These are phyloP conservation scores for Ogataea chonburiensis DNA, from an alignment of 805 yeast species.

Conservation along the genomic window DNA sequence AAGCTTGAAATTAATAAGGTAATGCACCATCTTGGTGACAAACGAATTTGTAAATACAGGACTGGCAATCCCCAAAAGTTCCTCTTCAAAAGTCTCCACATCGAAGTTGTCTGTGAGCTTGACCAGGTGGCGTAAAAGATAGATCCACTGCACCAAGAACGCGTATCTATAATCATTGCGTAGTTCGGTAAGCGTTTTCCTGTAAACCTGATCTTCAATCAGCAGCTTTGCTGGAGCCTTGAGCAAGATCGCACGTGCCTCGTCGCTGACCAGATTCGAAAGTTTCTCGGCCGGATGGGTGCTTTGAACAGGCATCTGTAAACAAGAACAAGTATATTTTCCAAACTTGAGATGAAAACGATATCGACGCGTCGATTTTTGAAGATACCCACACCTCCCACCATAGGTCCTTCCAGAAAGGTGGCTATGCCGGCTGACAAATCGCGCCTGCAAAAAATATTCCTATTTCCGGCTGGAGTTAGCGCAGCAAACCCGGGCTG, in stretches of 20 bases:
- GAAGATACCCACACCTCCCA: constrained; percentile 4
- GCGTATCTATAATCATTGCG: constrained; percentile 40
- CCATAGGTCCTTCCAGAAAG: constrained; percentile 8
- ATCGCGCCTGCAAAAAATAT: constrained; percentile 3
- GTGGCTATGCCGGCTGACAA: constrained; percentile 9
- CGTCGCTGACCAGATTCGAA: constrained; percentile 34
- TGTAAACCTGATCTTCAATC: constrained; percentile 40
- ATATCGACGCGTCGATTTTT: constrained; percentile 9
- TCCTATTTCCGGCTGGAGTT: constrained; percentile 6
- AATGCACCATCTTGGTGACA: constrained; percentile 41
- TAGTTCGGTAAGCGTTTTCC: constrained; percentile 29
- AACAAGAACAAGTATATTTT: constrained; percentile 1
- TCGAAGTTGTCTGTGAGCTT: constrained; percentile 55
- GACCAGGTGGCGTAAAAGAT: constrained; percentile 49
- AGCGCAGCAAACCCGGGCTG: constrained; percentile 10
- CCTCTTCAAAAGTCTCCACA: constrained; percentile 61
- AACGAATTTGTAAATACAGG: constrained; percentile 45
- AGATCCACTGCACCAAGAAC: constrained; percentile 54
- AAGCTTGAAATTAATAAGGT: constrained; percentile 38
- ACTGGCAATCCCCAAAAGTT: constrained; percentile 44
- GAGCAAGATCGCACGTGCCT: constrained; percentile 35
- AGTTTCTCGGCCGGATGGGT: constrained; percentile 35
- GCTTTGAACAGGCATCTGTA: constrained; percentile 8
- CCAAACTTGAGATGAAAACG: neutral
- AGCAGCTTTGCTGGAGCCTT: constrained; percentile 40